Base-by-base conservation (phyloP, 257 asterid species). In the Capsicum baccatum region DNA sequence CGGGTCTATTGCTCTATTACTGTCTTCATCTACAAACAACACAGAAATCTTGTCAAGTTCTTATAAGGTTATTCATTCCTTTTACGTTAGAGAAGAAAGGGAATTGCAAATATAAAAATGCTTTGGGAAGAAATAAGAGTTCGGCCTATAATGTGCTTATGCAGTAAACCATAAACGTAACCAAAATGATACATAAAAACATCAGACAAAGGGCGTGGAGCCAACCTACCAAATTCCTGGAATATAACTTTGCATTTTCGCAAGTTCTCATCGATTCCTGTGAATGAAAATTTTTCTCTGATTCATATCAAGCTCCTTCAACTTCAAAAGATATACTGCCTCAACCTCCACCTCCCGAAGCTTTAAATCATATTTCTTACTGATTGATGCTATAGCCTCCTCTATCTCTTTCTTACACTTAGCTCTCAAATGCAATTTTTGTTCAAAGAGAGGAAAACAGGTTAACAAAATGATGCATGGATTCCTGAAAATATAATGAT, bases 1-100 rank as follows among this genome's bases (percentile, higher is more conserved):
- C 6, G 83, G 94, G 83, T 96, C 99, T 83, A 96, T 93, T 63
- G 92, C 89, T 82, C 97, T 97, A 83, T 90, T 96, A 79, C 90
- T 88, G 87, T 96, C 97, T 91, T 88, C 91, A 69, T 96, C 99
- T 95, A 73, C 76, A 19, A 83, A 87, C 55, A 60, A 82, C 48
- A 63, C 8, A 82, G 6, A 35, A 19, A 12, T 48, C 63, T 8
- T 81, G 15, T 62, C 67, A 79, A 12, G 3, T 52, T 52, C 59
- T 50, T 26, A 26, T 26, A 64, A 19, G 3, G 81, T 56, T 50
- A 11, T 76, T 50, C 80, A 66, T 47, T 44, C 6, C 21, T 16
- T n/a, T 26, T 26, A 26, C 26, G 26, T 26, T 26, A 26, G 26
- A 26, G 26, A 26, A 26, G 26, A 26, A 26, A 26, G 26, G 26